Conservation (phyloP, 164 flowering plant genomes). For the grape (Vitis vinifera) region ASM3070453v1 NC_081809.1:22752501-22753000, state of each 20-base stretch:
- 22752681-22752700: conserved; percentile 63
- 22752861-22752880: conserved; percentile 72
- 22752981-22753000: conserved; percentile 72
- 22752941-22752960: conserved; percentile 57
- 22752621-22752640: conserved; percentile 79
- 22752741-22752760: conserved; percentile 82
- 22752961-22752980: conserved; percentile 65
- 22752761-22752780: conserved; percentile 93
- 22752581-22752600: conserved; percentile 72
- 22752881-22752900: conserved; percentile 58
- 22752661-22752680: conserved; percentile 61
- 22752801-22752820: conserved; percentile 67
- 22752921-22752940: conserved; percentile 64
- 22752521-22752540: conserved; percentile 78
- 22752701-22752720: conserved; percentile 86
- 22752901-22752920: conserved; percentile 56
- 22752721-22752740: conserved; percentile 68
- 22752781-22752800: conserved; percentile 80
- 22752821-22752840: conserved; percentile 70
- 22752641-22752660: conserved; percentile 87
- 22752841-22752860: conserved; percentile 71
- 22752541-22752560: conserved; percentile 75
- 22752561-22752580: conserved; percentile 67
- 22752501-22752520: conserved; percentile 60
- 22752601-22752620: conserved; percentile 84